phyloP scores from a whole-genome alignment of 2,329 filamentous ascomycete species.

The Fonsecaea pugnacius region DNA sequence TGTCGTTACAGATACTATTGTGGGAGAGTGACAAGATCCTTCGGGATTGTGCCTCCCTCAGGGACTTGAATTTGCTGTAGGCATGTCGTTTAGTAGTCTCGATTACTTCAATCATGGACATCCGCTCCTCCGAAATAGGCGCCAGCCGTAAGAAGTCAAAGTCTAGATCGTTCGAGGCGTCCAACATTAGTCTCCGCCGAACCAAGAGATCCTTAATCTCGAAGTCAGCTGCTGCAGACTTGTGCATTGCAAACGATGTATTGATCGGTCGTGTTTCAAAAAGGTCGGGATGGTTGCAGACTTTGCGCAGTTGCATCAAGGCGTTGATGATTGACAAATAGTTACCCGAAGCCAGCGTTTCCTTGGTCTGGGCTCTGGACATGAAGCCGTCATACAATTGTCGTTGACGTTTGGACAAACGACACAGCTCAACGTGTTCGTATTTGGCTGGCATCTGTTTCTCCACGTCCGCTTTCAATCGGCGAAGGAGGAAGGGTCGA shows the following conservation, averaged over 20 bases:
- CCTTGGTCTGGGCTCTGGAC: constrained; percentile 83
- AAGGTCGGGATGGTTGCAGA: constrained; percentile 97
- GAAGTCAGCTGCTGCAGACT: constrained; percentile 75
- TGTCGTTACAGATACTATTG: background rate
- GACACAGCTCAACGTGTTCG: constrained; percentile 94
- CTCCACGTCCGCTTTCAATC: constrained; percentile 94
- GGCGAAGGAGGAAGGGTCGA: constrained; percentile 84
- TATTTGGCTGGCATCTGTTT: constrained; percentile 99
- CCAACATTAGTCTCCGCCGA: constrained; percentile 66
- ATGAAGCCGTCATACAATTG: constrained; percentile 97
- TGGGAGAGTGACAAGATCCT: constrained; percentile 40
- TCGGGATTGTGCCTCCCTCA: constrained; percentile 71
- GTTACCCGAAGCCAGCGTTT: constrained; percentile 87
- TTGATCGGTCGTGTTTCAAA: constrained; percentile 96
- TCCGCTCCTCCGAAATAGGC: constrained; percentile 70
- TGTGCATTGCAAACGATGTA: constrained; percentile 91
- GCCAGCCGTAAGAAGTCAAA: constrained; percentile 79
- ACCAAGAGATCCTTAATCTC: constrained; percentile 73
- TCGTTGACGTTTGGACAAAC: constrained; percentile 90
- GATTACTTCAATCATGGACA: constrained; percentile 59
- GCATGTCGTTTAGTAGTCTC: constrained; percentile 70
- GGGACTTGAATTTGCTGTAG: constrained; percentile 69
- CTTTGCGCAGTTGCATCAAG: constrained; percentile 94
- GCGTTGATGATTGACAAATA: constrained; percentile 99
- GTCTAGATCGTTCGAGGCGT: constrained; percentile 65